Conservation (phyloP, 1,139 yeast species). For the Wickerhamiella infanticola region DNA sequence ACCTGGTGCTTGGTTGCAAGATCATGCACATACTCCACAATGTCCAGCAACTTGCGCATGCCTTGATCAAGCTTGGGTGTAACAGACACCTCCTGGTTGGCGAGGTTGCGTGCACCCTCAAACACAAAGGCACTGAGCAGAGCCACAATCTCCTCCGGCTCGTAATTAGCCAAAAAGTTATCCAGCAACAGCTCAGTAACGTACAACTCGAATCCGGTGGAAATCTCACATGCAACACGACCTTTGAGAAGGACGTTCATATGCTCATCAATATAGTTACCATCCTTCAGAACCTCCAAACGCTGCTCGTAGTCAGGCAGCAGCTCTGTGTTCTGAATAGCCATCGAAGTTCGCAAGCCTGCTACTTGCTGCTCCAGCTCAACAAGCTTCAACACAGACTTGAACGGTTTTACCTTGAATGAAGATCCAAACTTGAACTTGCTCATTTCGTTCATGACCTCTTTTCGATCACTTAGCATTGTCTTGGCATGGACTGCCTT, state of each 20-base stretch:
- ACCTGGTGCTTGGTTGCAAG: conserved; percentile 59
- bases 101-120: conserved; percentile 54
- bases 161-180: conserved; percentile 83
- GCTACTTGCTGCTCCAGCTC: conserved; percentile 37
- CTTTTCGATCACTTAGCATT: conserved; percentile 27
- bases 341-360: conserved; percentile 43
- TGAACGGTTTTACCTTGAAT: conserved; percentile 20
- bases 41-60: conserved; percentile 48
- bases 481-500: conserved; percentile 8
- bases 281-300: conserved; percentile 51
- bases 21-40: conserved; percentile 46
- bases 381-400: conserved; percentile 36
- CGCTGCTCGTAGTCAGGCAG: conserved; percentile 92
- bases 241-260: conserved; percentile 81
- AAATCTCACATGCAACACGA: conserved; percentile 89
- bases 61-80: conserved; percentile 83
- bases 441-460: conserved; percentile 27
- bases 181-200: conserved; percentile 80
- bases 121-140: conserved; percentile 80
- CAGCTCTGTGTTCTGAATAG: conserved; percentile 78
- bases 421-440: conserved; percentile 15
- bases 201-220: conserved; percentile 72
- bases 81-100: conserved; percentile 35
- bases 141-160: conserved; percentile 93
- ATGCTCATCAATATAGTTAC: conserved; percentile 62